These are phyloP conservation scores for Nakazawaea ishiwadae DNA, from an alignment of 805 yeast species.

Conservation along the genomic window DNA sequence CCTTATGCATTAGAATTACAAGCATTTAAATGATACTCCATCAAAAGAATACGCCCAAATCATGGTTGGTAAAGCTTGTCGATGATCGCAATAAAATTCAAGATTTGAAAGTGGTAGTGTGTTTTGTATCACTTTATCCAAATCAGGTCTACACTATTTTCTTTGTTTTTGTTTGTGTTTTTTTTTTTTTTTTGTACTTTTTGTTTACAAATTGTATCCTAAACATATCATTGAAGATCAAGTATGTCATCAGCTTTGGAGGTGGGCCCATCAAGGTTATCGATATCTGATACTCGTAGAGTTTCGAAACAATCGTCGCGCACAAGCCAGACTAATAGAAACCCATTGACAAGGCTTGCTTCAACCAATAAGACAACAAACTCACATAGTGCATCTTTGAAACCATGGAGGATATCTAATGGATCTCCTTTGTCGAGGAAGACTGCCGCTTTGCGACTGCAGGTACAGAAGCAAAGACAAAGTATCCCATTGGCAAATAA, in stretches of 20 bases:
- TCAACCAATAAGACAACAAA: neutral
- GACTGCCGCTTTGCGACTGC: neutral
- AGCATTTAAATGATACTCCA: too few relatives aligned
- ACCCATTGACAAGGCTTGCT: neutral
- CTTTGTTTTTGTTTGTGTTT: too few relatives aligned
- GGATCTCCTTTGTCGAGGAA: slow-evolving; percentile 10
- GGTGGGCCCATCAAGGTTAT: neutral
- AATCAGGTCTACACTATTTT: too few relatives aligned
- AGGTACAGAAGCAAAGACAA: neutral
- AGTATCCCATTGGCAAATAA: slow-evolving; percentile 6
- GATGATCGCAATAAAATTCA: too few relatives aligned
- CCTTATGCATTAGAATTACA: too few relatives aligned
- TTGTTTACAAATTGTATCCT: too few relatives aligned
- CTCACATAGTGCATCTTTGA: neutral
- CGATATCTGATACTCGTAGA: neutral
- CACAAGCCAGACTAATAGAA: neutral
- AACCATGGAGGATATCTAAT: slow-evolving; percentile 11
- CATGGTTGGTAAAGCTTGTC: too few relatives aligned
- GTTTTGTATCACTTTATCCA: too few relatives aligned
- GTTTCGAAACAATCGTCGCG: neutral
- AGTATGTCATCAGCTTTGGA: neutral
- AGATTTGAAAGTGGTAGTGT: too few relatives aligned
- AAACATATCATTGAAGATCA: too few relatives aligned
- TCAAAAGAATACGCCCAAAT: too few relatives aligned
- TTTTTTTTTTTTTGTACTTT: too few relatives aligned